Conservation (phyloP, 345 rosid species). For the Eucalyptus cloeziana region DNA sequence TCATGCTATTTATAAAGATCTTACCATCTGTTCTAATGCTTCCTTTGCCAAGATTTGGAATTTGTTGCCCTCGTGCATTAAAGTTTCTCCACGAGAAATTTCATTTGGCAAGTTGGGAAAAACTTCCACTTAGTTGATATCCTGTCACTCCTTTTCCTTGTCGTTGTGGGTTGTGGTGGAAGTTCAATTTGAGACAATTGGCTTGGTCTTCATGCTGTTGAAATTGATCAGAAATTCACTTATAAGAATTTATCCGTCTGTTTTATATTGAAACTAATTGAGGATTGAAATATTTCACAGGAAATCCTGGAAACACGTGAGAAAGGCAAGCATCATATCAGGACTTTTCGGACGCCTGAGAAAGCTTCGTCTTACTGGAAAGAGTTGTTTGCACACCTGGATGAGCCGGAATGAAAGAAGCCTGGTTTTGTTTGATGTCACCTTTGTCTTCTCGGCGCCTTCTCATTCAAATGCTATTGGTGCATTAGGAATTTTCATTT, state of each 20-base stretch:
- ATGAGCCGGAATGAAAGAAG: slow-evolving; percentile 18
- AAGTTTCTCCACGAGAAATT: neutral
- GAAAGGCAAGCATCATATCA: slow-evolving; percentile 45
- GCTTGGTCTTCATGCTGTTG: neutral
- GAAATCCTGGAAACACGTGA: slow-evolving; percentile 47
- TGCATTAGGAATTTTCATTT: neutral
- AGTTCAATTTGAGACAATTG: neutral
- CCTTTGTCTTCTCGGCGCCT: neutral
- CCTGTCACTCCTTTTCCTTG: neutral
- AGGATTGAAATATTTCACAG: slow-evolving; percentile 13
- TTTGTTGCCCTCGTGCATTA: neutral
- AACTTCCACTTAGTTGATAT: neutral
- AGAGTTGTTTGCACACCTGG: slow-evolving; percentile 43
- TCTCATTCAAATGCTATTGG: neutral
- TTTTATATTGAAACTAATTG: neutral
- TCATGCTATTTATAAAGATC: neutral
- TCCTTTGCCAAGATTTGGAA: neutral
- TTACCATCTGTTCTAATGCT: neutral
- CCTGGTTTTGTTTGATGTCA: neutral
- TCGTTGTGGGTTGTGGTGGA: neutral
- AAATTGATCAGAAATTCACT: neutral
- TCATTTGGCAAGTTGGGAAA: neutral
- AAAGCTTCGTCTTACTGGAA: slow-evolving; percentile 62
- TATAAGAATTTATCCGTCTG: neutral
- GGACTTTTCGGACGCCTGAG: slow-evolving; percentile 59